Conservation (phyloP, 495 filamentous ascomycete genomes). For the Haplographium delicatum region DNA sequence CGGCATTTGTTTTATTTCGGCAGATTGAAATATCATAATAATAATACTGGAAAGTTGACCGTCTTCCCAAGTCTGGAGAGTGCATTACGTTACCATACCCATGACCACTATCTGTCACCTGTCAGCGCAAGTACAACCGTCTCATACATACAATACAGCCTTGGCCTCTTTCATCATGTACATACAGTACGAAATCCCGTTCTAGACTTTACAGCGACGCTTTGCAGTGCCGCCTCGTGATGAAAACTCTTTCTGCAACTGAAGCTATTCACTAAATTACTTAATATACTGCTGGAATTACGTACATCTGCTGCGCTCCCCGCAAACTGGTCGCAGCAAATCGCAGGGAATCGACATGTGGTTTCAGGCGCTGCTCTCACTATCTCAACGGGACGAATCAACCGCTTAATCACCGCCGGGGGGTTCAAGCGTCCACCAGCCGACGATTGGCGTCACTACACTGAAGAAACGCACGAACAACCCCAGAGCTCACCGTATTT, state of each 20-base stretch:
- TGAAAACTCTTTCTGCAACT: background rate
- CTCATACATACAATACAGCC: too few species aligned
- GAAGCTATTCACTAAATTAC: background rate
- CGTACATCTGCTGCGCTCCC: slow-evolving; percentile 7
- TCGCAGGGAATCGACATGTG: background rate
- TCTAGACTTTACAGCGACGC: background rate
- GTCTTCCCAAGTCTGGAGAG: too few species aligned
- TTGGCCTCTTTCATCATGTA: too few species aligned
- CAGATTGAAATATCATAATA: too few species aligned
- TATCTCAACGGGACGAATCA: background rate
- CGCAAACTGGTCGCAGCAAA: slow-evolving; percentile 3
- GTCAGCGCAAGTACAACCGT: too few species aligned
- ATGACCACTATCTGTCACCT: too few species aligned
- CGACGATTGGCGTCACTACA: slow-evolving; percentile 11
- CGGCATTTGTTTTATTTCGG: too few species aligned
- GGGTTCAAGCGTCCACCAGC: slow-evolving; percentile 2
- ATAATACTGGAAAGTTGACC: too few species aligned
- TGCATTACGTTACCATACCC: too few species aligned
- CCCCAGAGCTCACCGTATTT: slow-evolving; percentile 18
- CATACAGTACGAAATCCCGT: too few species aligned
- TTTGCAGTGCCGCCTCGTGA: background rate
- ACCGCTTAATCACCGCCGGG: slow-evolving; percentile 1
- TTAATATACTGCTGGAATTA: background rate
- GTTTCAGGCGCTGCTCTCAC: slow-evolving; percentile 5
- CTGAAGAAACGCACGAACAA: slow-evolving; percentile 7